These are phyloP conservation scores for Lentinula novae-zelandiae DNA, from an alignment of 1,284 basidiomycete species.

Conservation along the genomic window DNA sequence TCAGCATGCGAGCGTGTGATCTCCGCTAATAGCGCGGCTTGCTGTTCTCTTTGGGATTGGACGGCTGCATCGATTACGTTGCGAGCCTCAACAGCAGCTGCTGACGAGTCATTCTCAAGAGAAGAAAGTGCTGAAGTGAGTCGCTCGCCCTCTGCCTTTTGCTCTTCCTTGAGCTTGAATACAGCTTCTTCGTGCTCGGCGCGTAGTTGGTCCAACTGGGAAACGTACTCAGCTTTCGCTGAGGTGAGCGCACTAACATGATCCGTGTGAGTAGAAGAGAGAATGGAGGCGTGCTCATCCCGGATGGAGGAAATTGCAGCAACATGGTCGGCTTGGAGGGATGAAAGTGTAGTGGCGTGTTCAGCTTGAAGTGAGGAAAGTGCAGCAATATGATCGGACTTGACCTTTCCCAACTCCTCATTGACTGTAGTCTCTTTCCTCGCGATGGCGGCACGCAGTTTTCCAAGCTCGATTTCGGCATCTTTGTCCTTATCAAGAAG, in stretches of 20 bases:
- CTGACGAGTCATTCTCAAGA: constrained; percentile 41
- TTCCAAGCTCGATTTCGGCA: constrained; percentile 44
- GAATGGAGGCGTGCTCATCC: constrained; percentile 52
- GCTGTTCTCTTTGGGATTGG: constrained; percentile 50
- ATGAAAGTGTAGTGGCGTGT: constrained; percentile 58
- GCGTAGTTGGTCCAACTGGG: constrained; percentile 42
- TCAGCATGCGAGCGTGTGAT: constrained; percentile 52
- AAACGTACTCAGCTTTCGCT: constrained; percentile 56
- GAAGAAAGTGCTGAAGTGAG: constrained; percentile 42
- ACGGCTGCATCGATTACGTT: constrained; percentile 51
- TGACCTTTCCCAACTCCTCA: constrained; percentile 47
- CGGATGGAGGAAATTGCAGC: constrained; percentile 56
- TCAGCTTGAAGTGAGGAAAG: constrained; percentile 61
- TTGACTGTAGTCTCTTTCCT: constrained; percentile 7
- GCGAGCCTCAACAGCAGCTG: constrained; percentile 34
- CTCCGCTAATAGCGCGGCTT: constrained; percentile 50
- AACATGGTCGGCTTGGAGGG: constrained; percentile 55
- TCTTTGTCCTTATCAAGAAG: constrained; percentile 58
- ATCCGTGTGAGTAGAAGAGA: constrained; percentile 57
- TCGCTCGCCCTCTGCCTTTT: constrained; percentile 46
- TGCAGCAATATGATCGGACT: constrained; percentile 62
- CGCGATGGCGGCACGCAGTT: constrained; percentile 27
- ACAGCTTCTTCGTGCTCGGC: constrained; percentile 43
- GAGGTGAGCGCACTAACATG: constrained; percentile 47
- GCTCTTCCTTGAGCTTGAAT: constrained; percentile 48